Conservation (phyloP, 2,329 filamentous ascomycete species). For the Monilinia aucupariae region DNA sequence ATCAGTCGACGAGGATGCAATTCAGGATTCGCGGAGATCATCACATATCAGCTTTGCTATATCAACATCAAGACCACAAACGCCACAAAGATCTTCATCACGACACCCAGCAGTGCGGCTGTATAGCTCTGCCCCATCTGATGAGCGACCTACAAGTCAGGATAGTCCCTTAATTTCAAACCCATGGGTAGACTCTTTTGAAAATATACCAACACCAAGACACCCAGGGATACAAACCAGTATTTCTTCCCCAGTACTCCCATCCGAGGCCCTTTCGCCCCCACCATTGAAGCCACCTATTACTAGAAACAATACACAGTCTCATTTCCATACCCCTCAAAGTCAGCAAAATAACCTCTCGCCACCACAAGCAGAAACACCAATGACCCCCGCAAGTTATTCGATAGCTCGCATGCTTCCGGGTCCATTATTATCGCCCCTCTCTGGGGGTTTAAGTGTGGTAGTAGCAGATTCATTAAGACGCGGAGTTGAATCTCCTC, state of each 20-base stretch:
- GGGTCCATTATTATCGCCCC: slow-evolving; percentile 53
- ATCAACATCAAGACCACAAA: slow-evolving; percentile 23
- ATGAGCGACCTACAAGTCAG: slow-evolving; percentile 18
- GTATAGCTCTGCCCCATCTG: slow-evolving; percentile 16
- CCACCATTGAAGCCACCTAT: slow-evolving; percentile 25
- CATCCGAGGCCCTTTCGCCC: slow-evolving; percentile 30
- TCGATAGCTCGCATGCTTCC: slow-evolving; percentile 50
- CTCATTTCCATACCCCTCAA: slow-evolving; percentile 30
- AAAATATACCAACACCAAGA: slow-evolving; percentile 22
- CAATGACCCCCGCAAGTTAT: slow-evolving; percentile 41
- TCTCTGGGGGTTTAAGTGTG: slow-evolving; percentile 55
- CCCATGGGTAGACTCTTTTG: slow-evolving; percentile 28
- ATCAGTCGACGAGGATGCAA: slow-evolving; percentile 18
- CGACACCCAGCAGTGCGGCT: slow-evolving; percentile 22
- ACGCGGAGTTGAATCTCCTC: slow-evolving; percentile 46
- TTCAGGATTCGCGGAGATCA: slow-evolving; percentile 23
- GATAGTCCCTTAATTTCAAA: slow-evolving; percentile 30
- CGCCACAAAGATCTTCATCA: slow-evolving; percentile 27
- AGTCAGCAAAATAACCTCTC: slow-evolving; percentile 32
- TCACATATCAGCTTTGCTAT: slow-evolving; percentile 32
- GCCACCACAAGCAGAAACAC: slow-evolving; percentile 37
- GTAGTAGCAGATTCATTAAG: slow-evolving; percentile 61
- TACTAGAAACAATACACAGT: slow-evolving; percentile 28
- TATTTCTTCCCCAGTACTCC: slow-evolving; percentile 31
- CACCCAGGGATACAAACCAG: slow-evolving; percentile 27